Evolutionary conservation across 2,329 filamentous ascomycete species (phyloP).

Genomic region (Xylariales sp.): DNA sequence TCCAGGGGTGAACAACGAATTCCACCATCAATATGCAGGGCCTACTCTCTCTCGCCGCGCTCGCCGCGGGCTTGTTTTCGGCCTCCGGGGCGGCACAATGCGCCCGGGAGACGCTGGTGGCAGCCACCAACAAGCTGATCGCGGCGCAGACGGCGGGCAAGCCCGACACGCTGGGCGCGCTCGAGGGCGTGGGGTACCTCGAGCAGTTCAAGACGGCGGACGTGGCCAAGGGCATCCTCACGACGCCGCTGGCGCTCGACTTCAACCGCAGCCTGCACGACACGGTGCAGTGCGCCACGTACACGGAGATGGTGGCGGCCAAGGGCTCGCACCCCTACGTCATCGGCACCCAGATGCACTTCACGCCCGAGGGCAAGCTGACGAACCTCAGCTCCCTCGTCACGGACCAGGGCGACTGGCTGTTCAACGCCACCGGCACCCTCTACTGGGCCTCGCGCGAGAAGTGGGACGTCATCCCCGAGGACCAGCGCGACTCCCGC

Average conservation of each 20-base stretch:
- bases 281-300: conserved; percentile 53
- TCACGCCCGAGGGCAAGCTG: conserved; percentile 44
- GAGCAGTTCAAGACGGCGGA: conserved; percentile 51
- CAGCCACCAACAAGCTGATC: conserved; percentile 44
- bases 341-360: conserved; percentile 52
- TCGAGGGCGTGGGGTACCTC: conserved; percentile 47
- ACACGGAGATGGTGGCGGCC: conserved; percentile 53
- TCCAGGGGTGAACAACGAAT: not conserved
- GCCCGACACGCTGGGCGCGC: conserved; percentile 35
- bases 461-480: conserved; percentile 51
- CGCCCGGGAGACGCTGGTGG: conserved; percentile 44
- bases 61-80: conserved; percentile 35
- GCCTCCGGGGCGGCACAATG: conserved; percentile 41
- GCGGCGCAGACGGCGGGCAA: conserved; percentile 45
- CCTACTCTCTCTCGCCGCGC: conserved; percentile 38
- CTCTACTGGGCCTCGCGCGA: conserved; percentile 52
- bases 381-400: conserved; percentile 50
- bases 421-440: conserved; percentile 54
- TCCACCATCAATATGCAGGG: conserved; percentile 24
- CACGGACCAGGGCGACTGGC: conserved; percentile 53
- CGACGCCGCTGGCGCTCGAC: conserved; percentile 50
- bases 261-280: conserved; percentile 54
- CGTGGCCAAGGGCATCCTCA: conserved; percentile 48
- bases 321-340: conserved; percentile 52
- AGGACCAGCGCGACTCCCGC: conserved; percentile 49